A percentile compares a stretch with the other conserved stretches of the same genome.
phyloP scores from a whole-genome alignment of 805 yeast genomes.

The Lipomyces yamanashiensis region DNA sequence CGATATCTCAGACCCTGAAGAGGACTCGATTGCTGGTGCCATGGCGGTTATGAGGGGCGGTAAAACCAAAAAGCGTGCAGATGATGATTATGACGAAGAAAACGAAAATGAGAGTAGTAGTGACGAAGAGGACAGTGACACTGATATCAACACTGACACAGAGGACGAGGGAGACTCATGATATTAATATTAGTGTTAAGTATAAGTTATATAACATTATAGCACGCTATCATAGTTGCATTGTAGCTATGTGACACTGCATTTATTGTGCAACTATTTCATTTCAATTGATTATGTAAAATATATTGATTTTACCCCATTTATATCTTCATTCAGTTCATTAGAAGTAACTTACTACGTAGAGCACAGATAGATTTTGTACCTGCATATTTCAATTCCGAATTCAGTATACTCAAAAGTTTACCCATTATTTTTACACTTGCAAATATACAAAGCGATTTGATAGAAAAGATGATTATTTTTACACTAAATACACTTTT shows the following conservation, averaged over 20 bases:
- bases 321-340: no score
- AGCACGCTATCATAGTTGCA: no score
- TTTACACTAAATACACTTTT: constrained; percentile 37
- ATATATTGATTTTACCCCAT: no score
- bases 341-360: no score
- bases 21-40: constrained; percentile 76
- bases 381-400: no score
- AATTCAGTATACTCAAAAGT: no score
- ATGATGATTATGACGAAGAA: constrained; percentile 59
- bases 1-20: constrained; percentile 60
- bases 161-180: constrained; percentile 35
- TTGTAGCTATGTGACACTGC: no score
- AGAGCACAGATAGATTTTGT: no score
- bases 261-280: no score
- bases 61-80: constrained; percentile 42
- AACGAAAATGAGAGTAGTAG: constrained; percentile 52
- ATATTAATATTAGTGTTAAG: neutral
- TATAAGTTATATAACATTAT: neutral
- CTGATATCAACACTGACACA: constrained; percentile 40
- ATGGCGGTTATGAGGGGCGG: constrained; percentile 71
- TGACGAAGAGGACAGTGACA: constrained; percentile 36
- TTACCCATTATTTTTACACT: neutral
- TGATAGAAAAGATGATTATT: constrained; percentile 21
- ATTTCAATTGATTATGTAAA: no score
- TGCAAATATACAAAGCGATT: neutral